These are phyloP conservation scores for Dactylellina leptospora DNA, from an alignment of 2,329 filamentous ascomycete genomes.

Conservation along the genomic window DNA sequence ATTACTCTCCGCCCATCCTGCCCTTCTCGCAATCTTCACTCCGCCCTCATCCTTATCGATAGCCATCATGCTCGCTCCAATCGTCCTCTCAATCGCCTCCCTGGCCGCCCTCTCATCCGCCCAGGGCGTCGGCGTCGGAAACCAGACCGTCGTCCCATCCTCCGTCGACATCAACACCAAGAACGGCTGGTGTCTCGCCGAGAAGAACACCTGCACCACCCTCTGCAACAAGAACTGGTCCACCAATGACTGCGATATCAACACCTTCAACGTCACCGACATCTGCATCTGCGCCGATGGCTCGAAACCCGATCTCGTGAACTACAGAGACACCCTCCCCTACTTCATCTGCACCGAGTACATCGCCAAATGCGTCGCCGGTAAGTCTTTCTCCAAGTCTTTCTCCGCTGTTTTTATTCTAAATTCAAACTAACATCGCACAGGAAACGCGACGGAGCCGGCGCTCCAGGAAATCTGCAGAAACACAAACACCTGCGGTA, in stretches of 20 bases:
- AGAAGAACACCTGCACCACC: constrained; percentile 48
- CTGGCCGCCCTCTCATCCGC: constrained; percentile 28
- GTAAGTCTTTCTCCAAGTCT: constrained; percentile 18
- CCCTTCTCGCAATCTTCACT: not conserved
- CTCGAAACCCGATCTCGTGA: constrained; percentile 33
- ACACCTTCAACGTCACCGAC: constrained; percentile 5
- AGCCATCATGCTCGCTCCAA: constrained; percentile 25
- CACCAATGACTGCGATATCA: constrained; percentile 44
- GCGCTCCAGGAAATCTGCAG: constrained; percentile 38
- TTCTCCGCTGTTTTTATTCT: not conserved
- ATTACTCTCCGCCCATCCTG: not conserved
- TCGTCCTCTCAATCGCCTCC: constrained; percentile 16
- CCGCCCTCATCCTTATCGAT: not conserved
- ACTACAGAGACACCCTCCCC: constrained; percentile 42
- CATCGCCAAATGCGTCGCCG: constrained; percentile 46
- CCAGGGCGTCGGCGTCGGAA: constrained; percentile 48
- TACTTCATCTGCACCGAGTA: constrained; percentile 48
- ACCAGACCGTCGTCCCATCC: constrained; percentile 47
- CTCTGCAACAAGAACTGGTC: constrained; percentile 45
- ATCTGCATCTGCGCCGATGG: constrained; percentile 39
- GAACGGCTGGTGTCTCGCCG: constrained; percentile 44
- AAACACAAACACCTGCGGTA: constrained; percentile 48
- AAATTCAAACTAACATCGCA: not conserved
- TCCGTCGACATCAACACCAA: constrained; percentile 46
- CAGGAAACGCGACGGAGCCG: constrained; percentile 47